Evolutionary conservation across 805 yeast genomes (phyloP), one percentile per base, ranked within the genome.

Genomic region (Saturnispora quitensis): DNA sequence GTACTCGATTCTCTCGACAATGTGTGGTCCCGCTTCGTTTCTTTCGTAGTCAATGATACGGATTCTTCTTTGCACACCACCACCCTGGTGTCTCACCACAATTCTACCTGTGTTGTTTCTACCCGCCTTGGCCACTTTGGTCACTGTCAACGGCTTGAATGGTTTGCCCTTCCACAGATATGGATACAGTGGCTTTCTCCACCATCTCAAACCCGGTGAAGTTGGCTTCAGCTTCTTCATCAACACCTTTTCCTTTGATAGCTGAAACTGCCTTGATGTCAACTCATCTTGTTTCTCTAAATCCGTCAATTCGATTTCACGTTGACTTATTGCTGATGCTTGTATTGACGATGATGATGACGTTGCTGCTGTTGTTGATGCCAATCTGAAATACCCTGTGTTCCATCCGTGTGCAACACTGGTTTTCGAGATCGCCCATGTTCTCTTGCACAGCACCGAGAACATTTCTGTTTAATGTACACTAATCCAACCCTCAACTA

Each of bases 31-130:
- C 1, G 82, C 69, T 3, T 66, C 76, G 40, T 66, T 61, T 63
- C 99, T 78, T 60, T 74, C 71, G 62, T 82, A 83, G 68, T 93
- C 99, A 22, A 93, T 76, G 34, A 87, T 67, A 61, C 99, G 80
- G 40, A 87, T 76, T 68, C 99, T 81, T 63, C 91, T 83, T 68
- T 86, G 87, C 67, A 86, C 93, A 35, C 98, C 98, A 62, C 99
- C 99, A 66, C 98, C 99, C 68, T 95, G 81, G 68, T 93, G 97
- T 65, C 99, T 81, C 45, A 88, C 85, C 4, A 96, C 89, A 61
- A 93, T 88, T 59, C 79, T 77, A 58, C 99, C 99, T 4, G 85
- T 73, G 68, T 85, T 75, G 68, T 91, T 90, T 72, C 99, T 83
- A 57, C 99, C 99, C 50, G 95, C 85, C 46, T 82, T 80, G 51